Evolutionary conservation across 352 stramenopile species (phyloP).

Genomic region (Pythium brachiatum): DNA sequence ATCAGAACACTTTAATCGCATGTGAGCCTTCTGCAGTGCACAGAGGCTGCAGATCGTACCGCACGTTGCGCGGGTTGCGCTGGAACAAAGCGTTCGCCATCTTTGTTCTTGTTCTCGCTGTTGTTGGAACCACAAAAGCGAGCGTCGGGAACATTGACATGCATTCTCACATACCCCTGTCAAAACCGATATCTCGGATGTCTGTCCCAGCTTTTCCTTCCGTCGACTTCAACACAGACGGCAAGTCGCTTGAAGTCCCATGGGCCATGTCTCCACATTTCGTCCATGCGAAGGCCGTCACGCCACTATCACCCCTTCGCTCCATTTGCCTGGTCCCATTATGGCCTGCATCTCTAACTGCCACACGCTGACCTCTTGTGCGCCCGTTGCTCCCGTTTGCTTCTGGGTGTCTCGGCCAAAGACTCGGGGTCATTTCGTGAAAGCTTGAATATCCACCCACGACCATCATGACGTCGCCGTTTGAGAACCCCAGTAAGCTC

Average conservation of each 20-base stretch:
- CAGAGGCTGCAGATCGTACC: slow-evolving; percentile 10
- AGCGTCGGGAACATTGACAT: not conserved
- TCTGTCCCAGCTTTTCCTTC: not conserved
- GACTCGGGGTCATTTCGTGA: too few relatives aligned
- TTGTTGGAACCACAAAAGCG: not conserved
- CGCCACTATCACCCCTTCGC: not conserved
- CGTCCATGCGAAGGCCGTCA: not conserved
- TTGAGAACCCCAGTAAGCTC: slow-evolving; percentile 26
- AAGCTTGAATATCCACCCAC: not conserved
- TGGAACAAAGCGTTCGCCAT: slow-evolving; percentile 26
- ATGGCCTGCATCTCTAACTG: too few relatives aligned
- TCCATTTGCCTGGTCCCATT: not conserved
- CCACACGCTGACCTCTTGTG: too few relatives aligned
- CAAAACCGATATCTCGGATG: not conserved
- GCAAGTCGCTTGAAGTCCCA: too few relatives aligned
- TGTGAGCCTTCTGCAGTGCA: not conserved
- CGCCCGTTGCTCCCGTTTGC: too few relatives aligned
- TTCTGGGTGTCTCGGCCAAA: too few relatives aligned
- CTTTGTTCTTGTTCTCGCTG: not conserved
- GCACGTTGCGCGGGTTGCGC: slow-evolving; percentile 28
- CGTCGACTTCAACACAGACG: not conserved
- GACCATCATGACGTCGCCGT: not conserved
- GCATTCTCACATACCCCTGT: not conserved
- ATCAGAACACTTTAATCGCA: not conserved
- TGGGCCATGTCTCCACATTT: too few relatives aligned